Conservation (phyloP, 179 eudicot species). For the Silene vulgaris region DNA sequence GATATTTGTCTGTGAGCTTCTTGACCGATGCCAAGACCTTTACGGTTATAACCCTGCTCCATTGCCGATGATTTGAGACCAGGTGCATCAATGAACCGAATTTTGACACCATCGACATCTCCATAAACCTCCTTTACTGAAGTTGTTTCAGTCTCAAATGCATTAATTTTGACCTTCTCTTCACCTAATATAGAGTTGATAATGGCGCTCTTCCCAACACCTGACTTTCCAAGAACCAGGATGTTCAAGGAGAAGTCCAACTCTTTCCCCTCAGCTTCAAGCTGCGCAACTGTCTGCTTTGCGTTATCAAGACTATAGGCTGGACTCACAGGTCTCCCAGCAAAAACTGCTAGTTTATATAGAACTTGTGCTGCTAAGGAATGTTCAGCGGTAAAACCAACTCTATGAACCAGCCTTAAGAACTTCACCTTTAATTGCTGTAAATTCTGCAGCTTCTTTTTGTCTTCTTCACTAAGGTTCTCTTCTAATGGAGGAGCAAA, state of each 20-base stretch:
- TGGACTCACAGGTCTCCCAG: slow-evolving; percentile 59
- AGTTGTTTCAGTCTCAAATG: slow-evolving; percentile 66
- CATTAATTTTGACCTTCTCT: slow-evolving; percentile 62
- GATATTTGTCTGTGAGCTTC: slow-evolving; percentile 60
- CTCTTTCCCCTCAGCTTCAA: slow-evolving; percentile 61
- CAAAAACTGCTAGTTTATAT: slow-evolving; percentile 61
- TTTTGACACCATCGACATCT: slow-evolving; percentile 62
- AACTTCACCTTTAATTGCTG: slow-evolving; percentile 53
- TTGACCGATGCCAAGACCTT: slow-evolving; percentile 59
- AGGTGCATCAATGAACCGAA: slow-evolving; percentile 76
- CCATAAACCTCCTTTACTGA: slow-evolving; percentile 63
- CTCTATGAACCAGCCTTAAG: slow-evolving; percentile 58
- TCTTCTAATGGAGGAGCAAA: slow-evolving; percentile 37
- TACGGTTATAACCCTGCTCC: slow-evolving; percentile 80
- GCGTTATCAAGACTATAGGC: slow-evolving; percentile 69
- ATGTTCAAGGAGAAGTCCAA: slow-evolving; percentile 66
- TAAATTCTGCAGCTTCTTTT: slow-evolving; percentile 43
- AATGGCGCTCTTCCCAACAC: slow-evolving; percentile 96
- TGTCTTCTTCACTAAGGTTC: slow-evolving; percentile 50
- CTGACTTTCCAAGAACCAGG: slow-evolving; percentile 79
- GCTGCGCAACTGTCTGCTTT: slow-evolving; percentile 52
- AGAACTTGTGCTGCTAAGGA: slow-evolving; percentile 76
- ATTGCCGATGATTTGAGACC: slow-evolving; percentile 70
- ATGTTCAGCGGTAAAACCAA: slow-evolving; percentile 73
- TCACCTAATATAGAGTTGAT: slow-evolving; percentile 84